Conservation (phyloP, 768 basidiomycete species). For the Termitomyces sp. region DNA sequence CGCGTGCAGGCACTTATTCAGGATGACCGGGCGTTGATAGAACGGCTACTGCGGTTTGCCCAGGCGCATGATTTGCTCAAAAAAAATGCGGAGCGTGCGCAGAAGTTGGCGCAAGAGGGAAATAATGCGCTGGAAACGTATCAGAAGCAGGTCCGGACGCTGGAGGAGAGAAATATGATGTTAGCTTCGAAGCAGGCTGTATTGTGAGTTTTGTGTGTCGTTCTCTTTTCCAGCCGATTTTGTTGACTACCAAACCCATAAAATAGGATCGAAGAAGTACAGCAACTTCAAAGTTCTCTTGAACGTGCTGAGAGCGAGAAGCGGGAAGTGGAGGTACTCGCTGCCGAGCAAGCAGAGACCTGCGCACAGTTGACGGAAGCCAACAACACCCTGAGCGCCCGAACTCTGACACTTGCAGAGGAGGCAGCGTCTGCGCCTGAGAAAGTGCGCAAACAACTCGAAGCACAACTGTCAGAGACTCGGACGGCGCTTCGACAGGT, state of each 20-base stretch:
- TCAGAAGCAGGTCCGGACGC: slow-evolving; percentile 77
- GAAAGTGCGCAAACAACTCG: slow-evolving; percentile 59
- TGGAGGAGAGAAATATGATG: slow-evolving; percentile 71
- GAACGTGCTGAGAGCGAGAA: slow-evolving; percentile 63
- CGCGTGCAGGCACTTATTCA: slow-evolving; percentile 78
- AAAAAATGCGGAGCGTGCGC: slow-evolving; percentile 88
- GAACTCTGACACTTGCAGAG: slow-evolving; percentile 66
- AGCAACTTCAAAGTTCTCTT: slow-evolving; percentile 55
- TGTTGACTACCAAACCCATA: slow-evolving; percentile 14
- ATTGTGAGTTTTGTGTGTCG: slow-evolving; percentile 41
- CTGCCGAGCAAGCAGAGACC: slow-evolving; percentile 72
- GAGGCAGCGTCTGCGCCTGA: slow-evolving; percentile 60
- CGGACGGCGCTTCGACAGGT: slow-evolving; percentile 61
- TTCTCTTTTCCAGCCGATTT: slow-evolving; percentile 3
- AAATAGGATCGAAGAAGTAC: slow-evolving; percentile 63
- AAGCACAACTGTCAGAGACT: slow-evolving; percentile 59
- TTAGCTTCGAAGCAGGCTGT: slow-evolving; percentile 50
- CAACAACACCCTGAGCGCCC: slow-evolving; percentile 74
- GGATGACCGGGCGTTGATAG: slow-evolving; percentile 83
- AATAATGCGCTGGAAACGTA: slow-evolving; percentile 81
- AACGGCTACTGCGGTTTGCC: slow-evolving; percentile 79
- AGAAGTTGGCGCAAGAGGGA: slow-evolving; percentile 86
- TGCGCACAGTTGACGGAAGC: slow-evolving; percentile 72
- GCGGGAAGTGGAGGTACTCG: slow-evolving; percentile 62
- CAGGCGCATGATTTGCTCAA: slow-evolving; percentile 89